Percentiles rank a stretch among this genome's conserved stretches.
Conservation (phyloP, 176 grass and related monocot genomes). For the Rhipidocladum racemiflorum region DNA sequence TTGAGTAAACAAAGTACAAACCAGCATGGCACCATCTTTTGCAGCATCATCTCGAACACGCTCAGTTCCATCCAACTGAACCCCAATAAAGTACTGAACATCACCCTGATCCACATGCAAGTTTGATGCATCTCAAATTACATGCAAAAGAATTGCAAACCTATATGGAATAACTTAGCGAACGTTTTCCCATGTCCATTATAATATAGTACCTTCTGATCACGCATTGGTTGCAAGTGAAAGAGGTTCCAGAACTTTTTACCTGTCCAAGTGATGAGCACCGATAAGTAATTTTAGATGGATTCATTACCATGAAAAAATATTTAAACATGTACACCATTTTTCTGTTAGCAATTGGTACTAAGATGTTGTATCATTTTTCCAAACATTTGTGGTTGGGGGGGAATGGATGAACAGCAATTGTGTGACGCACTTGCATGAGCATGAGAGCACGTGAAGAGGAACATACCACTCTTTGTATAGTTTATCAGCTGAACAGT, state of each 20-base stretch:
- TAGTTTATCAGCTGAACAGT: constrained; percentile 96
- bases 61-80: constrained; percentile 95
- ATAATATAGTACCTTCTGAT: constrained; percentile 72
- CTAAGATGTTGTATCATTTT: neutral
- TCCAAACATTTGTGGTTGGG: neutral
- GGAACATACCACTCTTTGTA: constrained; percentile 74
- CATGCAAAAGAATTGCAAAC: constrained; percentile 17
- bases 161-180: constrained; percentile 22
- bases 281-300: neutral
- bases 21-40: constrained; percentile 66
- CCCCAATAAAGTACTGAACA: constrained; percentile 98
- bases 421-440: neutral
- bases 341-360: neutral
- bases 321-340: neutral
- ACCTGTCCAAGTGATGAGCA: constrained; percentile 43
- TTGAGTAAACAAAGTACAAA: constrained; percentile 36
- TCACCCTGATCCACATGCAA: constrained; percentile 62
- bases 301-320: neutral
- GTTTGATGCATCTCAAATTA: constrained; percentile 30
- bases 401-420: neutral
- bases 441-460: neutral
- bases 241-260: constrained; percentile 99
- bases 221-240: constrained; percentile 97
- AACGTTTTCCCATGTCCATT: neutral
- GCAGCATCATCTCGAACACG: constrained; percentile 65